These are phyloP conservation scores for Peronosclerospora sorghi DNA, from an alignment of 352 stramenopile genomes.

Conservation along the genomic window DNA sequence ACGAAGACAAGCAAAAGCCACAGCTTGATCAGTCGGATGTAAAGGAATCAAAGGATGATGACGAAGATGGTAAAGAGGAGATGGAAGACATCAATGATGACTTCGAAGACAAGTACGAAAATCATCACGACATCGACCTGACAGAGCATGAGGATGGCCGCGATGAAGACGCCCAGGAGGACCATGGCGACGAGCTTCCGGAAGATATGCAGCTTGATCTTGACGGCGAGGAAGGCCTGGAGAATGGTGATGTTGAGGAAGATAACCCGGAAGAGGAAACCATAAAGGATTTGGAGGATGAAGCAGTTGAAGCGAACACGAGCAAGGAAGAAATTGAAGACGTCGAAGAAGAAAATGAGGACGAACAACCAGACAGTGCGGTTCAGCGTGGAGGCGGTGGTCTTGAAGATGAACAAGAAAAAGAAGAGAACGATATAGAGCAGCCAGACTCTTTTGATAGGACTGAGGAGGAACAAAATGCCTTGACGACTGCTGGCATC, in stretches of 20 bases:
- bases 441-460: conserved; percentile 34
- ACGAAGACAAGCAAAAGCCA: conserved; percentile 39
- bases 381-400: conserved; percentile 63
- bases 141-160: conserved; percentile 43
- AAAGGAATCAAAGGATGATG: conserved; percentile 26
- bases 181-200: conserved; percentile 62
- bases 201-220: conserved; percentile 83
- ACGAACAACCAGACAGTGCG: conserved; percentile 59
- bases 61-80: conserved; percentile 31
- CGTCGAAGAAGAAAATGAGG: conserved; percentile 53
- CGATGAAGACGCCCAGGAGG: conserved; percentile 45
- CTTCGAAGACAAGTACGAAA: conserved; percentile 81
- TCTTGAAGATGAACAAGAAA: conserved; percentile 62
- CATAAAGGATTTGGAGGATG: conserved; percentile 39
- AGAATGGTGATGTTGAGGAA: conserved; percentile 30
- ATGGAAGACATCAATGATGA: conserved; percentile 85
- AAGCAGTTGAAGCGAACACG: conserved; percentile 22
- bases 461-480: conserved; percentile 38
- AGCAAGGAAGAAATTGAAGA: conserved; percentile 33
- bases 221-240: conserved; percentile 27
- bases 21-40: conserved; percentile 34
- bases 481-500: conserved; percentile 49
- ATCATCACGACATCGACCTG: conserved; percentile 54
- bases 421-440: conserved; percentile 50
- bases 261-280: conserved; percentile 38